Evolutionary conservation across 1,284 basidiomycete species (phyloP), one percentile per base, ranked within the genome.

Genomic region (Coniferiporia sulphurascens): DNA sequence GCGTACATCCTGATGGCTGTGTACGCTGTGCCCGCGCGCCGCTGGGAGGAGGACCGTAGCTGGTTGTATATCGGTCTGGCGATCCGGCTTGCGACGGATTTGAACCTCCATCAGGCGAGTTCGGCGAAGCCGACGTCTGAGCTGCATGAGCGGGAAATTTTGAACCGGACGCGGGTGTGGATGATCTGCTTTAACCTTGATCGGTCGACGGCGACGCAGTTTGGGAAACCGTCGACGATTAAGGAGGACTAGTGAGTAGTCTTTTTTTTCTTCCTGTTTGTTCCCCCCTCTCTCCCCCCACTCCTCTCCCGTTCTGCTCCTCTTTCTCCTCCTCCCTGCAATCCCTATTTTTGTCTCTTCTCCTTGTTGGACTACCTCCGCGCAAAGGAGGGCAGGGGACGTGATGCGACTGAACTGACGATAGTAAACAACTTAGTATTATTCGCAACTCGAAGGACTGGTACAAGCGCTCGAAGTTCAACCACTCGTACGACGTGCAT

Each of bases 111-210:
- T 69, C 83, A 88, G 61, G 80, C 82, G 17, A 78, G 83, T 4
- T 74, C 76, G 6, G 76, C 78, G 21, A 85, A 85, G 66, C 80
- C 86, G 15, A 72, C 72, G 63, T 81, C 76, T 27, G 87, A 90
- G 69, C 78, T 74, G 51, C 83, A 90, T 63, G 89, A 90, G 68
- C 80, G 91, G 15, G 92, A 95, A 72, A 79, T 89, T 48, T 71
- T 94, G 66, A 94, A 94, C 70, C 83, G 87, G 60, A 84, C 83
- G 45, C 78, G 92, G 15, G 85, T 89, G 19, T 94, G 91, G 92
- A 83, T 93, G 79, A 87, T 90, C 59, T 93, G 91, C 71, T 93
- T 88, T 73, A 91, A 91, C 69, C 67, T 93, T 55, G 92, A 94
- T 71, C 82, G 89, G 17, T 91, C 87, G 35, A 89, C 86, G 2